phyloP scores from a whole-genome alignment of 139 green algal genomes.

The Desmodesmus armatus region DNA sequence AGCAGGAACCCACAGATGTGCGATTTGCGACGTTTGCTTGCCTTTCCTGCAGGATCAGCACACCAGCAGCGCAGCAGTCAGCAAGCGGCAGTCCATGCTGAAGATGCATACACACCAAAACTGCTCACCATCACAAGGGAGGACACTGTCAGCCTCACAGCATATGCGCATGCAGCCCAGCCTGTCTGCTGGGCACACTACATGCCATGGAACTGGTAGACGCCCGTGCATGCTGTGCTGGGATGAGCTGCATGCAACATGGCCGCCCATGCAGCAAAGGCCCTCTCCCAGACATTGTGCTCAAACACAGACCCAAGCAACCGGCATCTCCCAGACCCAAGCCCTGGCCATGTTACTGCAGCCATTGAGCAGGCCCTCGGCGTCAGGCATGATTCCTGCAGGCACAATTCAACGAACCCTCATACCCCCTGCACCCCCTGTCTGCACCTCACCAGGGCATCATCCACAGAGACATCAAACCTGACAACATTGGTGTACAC shows the following conservation, averaged over 20 bases:
- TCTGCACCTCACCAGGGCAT: slow-evolving; percentile 28
- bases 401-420: neutral
- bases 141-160: neutral
- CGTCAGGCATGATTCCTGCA: neutral
- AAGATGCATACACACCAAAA: neutral
- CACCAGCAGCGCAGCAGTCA: neutral
- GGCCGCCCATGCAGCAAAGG: neutral
- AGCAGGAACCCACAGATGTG: too few species aligned
- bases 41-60: neutral
- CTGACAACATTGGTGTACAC: slow-evolving; percentile 55
- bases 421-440: neutral
- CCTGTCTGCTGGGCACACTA: too few species aligned
- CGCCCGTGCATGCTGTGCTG: too few species aligned
- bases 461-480: slow-evolving; percentile 58
- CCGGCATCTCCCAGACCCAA: neutral
- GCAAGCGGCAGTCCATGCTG: neutral
- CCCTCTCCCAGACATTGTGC: neutral
- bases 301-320: neutral
- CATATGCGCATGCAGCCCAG: neutral
- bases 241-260: neutral
- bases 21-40: neutral
- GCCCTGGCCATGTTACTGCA: too few species aligned
- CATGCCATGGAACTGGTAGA: too few species aligned
- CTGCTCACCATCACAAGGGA: neutral
- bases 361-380: neutral